Evolutionary conservation across 73 alveolate genomes (phyloP), one percentile per base, ranked within the genome.

Genomic region (Paramecium primaurelia): DNA sequence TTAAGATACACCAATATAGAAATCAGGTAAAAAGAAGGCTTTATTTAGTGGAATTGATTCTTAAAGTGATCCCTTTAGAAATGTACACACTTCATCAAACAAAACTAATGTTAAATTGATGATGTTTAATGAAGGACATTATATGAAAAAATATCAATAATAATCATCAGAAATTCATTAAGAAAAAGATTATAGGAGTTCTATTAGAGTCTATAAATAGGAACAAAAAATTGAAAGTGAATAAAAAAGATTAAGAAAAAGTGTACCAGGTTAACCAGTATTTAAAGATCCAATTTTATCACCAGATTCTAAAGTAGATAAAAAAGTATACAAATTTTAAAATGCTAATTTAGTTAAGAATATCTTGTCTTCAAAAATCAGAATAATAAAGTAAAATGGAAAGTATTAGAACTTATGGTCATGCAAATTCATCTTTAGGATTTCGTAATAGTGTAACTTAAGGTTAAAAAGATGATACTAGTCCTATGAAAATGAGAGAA

Each of bases 71-170:
- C 88, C 88, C 6, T 10, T 20, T 11, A 14, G 88, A 38, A 75
- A 75, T 75, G 36, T 75, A 22, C 88, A 75, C 7, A 38, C 60
- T 2, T 75, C 68, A 14, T 22, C 36, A 10, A 34, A 75, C 16
- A 42, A 42, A 75, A 38, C 64, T 4, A 75, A 75, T 75, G 69
- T 38, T 5, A 38, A 75, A 10, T 38, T 75, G 32, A 42, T 42
- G 58, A 75, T 75, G 64, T 34, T 12, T 75, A 75, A 42, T 36
- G 88, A 75, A 18, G 88, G 60, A 14, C 88, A 75, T 75, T 75
- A 6, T 12, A 75, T 75, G 88, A 75, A 75, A 75, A 75, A 75
- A 42, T 42, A 75, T 75, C 6, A 37, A 38, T 25, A 75, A 75
- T 22, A 38, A 38, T 38, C 38, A 38, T 18, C 25, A 22, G 88